Base-by-base conservation (phyloP, 495 filamentous ascomycete species). In the Symbiotaphrina buchneri region DNA sequence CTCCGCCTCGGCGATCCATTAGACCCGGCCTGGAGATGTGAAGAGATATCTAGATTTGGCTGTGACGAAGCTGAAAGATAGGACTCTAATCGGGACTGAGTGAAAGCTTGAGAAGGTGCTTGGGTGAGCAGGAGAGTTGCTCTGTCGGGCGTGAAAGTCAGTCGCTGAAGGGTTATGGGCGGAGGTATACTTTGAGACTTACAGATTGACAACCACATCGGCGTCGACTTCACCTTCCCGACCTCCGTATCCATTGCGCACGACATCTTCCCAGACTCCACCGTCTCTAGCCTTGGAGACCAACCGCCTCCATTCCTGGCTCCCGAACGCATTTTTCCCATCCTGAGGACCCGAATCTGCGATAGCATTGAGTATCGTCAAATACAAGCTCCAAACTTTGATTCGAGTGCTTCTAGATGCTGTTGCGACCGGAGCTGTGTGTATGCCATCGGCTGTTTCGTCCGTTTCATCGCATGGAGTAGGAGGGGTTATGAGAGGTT, bases 381-480 rank as follows among this genome's bases (percentile, higher is more conserved):
- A 66, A 49, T 95, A 95, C 41, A 97, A 61, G 50, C 79, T 90
- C 90, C 90, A 97, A 33, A 94, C 69, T 49, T 93, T 95, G 51
- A 93, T 79, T 38, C 85, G 61, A 35, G 75, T 79, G 23, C 68
- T 71, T 31, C 69, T 61, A 28, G 75, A 76, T 33, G 75, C 76
- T 37, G 56, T 59, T 31, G 70, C 68, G 30, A 92, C 71, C 2
- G 77, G 77, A 25, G 80, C 75, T 18, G 58, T 51, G 10, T 45
- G 37, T 10, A 49, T 40, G 10, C 44, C 32, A 21, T 53, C 38
- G 18, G 41, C 17, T 11, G 32, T 34, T 39, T 33, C 43, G 33
- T 38, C 42, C 35, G 62, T 62, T 21, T 55, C 48, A 30, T 43
- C 42, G 20, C 44, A 35, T 7, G 44, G 53, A 36, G 53, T 52